Base-by-base conservation (phyloP, 768 basidiomycete species). In the Scleroderma bovista region DNA sequence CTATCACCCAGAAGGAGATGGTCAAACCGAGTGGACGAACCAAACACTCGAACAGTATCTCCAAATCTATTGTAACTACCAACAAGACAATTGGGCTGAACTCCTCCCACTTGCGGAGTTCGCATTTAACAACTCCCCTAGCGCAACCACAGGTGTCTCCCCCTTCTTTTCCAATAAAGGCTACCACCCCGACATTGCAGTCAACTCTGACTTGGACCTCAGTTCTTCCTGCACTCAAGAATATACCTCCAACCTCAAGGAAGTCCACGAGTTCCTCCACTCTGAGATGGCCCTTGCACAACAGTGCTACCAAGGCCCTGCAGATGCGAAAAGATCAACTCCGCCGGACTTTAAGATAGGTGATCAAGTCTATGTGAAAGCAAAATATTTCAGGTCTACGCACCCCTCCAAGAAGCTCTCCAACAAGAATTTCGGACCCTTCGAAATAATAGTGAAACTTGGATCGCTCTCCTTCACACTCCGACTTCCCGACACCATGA, bases 81-180 rank as follows among this genome's bases (percentile, higher is more conserved):
- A 61, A 13, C 68, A 73, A 39, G 57, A 61, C 56, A 69, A 72
- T 36, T 72, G 69, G 70, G 52, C 60, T 0, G 51, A 63, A 9
- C 61, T 59, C 46, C 46, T 72, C 1, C 53, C 62, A n/a, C 56
- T 60, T 12, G 60, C 67, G 0, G 62, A 72, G 36, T 72, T 71
- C 46, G 57, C 66, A 1, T 61, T 62, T 46, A 72, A 72, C 51
- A 63, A 65, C 47, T 51, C 58, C 8, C 43, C 55, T 0, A 53
- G 60, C 22, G 50, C 58, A 1, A 52, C 65, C 1, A 71, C 63
- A n/a, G 60, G 63, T 1, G 42, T 66, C 16, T 59, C 65, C 6
- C 70, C 66, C 0, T 69, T 71, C 57, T 66, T 61, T 39, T 34
- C 63, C 6, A 68, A 66, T 52, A 57, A 65, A 36, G 64, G 69